Evolutionary conservation across 1,284 basidiomycete genomes (phyloP), one percentile per base, ranked within the genome.

Genomic region (Salmacisia buchloeana): DNA sequence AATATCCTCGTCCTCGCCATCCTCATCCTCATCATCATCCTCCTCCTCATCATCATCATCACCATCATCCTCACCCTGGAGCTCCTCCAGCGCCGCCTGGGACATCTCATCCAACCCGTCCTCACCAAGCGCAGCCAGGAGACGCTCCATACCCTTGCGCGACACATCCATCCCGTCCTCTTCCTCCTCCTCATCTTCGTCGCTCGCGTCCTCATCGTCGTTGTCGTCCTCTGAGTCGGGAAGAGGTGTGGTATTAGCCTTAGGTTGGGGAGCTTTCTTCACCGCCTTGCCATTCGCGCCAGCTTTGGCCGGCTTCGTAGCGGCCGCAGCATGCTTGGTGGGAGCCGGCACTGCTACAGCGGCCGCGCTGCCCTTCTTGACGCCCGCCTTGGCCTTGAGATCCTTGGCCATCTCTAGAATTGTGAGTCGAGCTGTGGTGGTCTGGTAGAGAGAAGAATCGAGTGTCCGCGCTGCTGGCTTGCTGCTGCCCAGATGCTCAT

Each of bases 51-150:
- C 71, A 13, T 68, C 65, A 6, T 63, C 67, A 0, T 60, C 60
- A 13, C 59, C 61, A 10, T 63, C 66, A 4, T 64, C 64, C 1
- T 61, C 64, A 12, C 66, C 65, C 0, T 66, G 68, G 2, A 74
- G 62, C 52, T 69, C 67, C 35, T 71, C 62, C 6, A 78, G 62
- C 34, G 70, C 67, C 35, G 74, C 73, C 59, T 69, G 61, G 36
- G 75, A 76, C n/a, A 69, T 64, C 59, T 76, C 76, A 35, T 70
- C 63, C 31, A 79, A 60, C 5, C 74, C 75, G 45, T 79, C 76
- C 2, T 74, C 67, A 9, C 76, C 76, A 2, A 79, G 66, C 2
- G 76, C 75, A 21, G 63, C 67, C 71, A 79, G 74, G 23, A 79
- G 54, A 9, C 73, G 63, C 62, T 76, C 65, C 46, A 79, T 63